Evolutionary conservation across 2,329 filamentous ascomycete species (phyloP).

Genomic region (Plectosphaerella plurivora): DNA sequence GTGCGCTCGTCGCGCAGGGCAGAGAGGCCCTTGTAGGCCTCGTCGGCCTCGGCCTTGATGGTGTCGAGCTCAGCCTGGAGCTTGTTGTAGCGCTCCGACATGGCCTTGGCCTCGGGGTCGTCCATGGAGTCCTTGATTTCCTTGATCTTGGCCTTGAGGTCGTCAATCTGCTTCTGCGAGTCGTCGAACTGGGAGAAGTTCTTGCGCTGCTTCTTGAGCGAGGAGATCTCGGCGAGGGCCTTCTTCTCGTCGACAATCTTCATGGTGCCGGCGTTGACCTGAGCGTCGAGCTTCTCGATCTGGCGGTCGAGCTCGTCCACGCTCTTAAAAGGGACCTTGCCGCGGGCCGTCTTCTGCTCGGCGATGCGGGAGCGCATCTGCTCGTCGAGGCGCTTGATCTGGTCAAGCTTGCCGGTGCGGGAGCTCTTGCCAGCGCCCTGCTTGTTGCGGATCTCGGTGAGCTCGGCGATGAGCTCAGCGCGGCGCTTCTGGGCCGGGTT

Average conservation of each 20-base stretch:
- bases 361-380: slow-evolving; percentile 78
- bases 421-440: slow-evolving; percentile 84
- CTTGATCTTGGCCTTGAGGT: slow-evolving; percentile 81
- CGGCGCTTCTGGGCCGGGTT: slow-evolving; percentile 77
- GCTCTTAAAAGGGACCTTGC: slow-evolving; percentile 79
- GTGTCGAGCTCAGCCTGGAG: slow-evolving; percentile 83
- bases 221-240: slow-evolving; percentile 76
- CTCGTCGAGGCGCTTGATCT: slow-evolving; percentile 88
- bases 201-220: slow-evolving; percentile 84
- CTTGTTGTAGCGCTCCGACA: slow-evolving; percentile 80
- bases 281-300: slow-evolving; percentile 74
- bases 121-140: slow-evolving; percentile 85
- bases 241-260: slow-evolving; percentile 98
- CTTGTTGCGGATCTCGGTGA: slow-evolving; percentile 79
- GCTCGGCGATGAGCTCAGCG: slow-evolving; percentile 77
- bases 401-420: slow-evolving; percentile 73
- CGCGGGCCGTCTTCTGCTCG: slow-evolving; percentile 82
- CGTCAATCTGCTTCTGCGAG: slow-evolving; percentile 82
- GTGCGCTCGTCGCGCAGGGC: slow-evolving; percentile 79
- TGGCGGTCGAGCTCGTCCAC: slow-evolving; percentile 82
- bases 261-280: slow-evolving; percentile 86
- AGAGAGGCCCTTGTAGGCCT: slow-evolving; percentile 83
- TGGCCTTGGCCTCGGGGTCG: slow-evolving; percentile 83
- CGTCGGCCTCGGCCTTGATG: slow-evolving; percentile 90
- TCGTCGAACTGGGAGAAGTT: slow-evolving; percentile 82